These are phyloP conservation scores for Prunus yedoensis DNA, from an alignment of 331 rosid genomes.

Conservation along the genomic window DNA sequence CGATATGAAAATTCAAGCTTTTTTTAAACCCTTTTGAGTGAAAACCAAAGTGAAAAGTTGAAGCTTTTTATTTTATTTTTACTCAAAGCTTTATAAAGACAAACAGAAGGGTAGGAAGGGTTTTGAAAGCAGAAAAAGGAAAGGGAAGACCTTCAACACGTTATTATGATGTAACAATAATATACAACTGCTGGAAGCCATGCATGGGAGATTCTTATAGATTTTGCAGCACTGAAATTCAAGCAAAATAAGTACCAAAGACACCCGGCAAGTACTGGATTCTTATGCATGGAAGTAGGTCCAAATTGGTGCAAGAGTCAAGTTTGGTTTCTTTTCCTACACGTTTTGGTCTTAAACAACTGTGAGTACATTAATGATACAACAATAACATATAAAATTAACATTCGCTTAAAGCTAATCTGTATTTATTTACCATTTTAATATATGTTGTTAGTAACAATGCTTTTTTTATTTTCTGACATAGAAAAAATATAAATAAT, in stretches of 20 bases:
- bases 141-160: slow-evolving; percentile 29
- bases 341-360: neutral
- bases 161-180: neutral
- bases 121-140: slow-evolving; percentile 36
- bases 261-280: neutral
- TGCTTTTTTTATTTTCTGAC: no score
- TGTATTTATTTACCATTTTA: no score
- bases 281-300: neutral
- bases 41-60: neutral
- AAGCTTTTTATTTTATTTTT: neutral
- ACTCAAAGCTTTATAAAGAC: slow-evolving; percentile 6
- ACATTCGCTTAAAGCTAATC: no score
- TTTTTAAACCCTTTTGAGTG: neutral
- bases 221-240: neutral
- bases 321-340: neutral
- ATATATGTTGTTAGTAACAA: no score
- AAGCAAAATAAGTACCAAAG: neutral
- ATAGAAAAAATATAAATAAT: no score
- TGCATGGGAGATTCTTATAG: slow-evolving; percentile 1
- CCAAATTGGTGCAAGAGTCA: slow-evolving; percentile 22
- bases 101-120: slow-evolving; percentile 22
- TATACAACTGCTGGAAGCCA: slow-evolving; percentile 16
- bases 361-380: neutral
- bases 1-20: neutral
- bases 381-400: neutral